A percentile compares a stretch with the other conserved stretches of the same genome.
Evolutionary conservation across 192 early-diverging fungal species (phyloP).

Genomic region (Linnemannia elongata): DNA sequence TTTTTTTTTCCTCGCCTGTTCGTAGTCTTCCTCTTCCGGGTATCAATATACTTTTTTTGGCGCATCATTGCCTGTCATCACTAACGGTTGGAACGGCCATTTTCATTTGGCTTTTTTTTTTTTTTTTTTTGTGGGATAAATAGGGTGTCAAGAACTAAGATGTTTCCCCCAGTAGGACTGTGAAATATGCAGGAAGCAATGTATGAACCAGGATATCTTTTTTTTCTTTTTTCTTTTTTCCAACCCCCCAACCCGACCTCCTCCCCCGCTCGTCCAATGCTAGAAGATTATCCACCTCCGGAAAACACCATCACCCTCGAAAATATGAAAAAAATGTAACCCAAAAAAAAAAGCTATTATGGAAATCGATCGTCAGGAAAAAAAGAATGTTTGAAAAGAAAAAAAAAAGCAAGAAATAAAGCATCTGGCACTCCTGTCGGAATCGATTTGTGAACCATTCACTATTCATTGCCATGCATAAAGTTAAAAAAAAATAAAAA

Average conservation of each 20-base stretch:
- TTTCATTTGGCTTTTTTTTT: background rate
- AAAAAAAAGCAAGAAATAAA: background rate
- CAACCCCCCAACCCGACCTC: background rate
- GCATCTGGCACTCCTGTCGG: background rate
- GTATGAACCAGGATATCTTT: background rate
- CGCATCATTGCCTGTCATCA: background rate
- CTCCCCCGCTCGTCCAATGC: background rate
- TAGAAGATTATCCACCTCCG: background rate
- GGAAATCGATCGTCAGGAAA: background rate
- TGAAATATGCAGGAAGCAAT: background rate
- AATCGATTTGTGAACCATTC: conserved; percentile 2
- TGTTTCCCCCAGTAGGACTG: background rate
- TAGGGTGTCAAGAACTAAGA: conserved; percentile 57
- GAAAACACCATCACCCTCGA: background rate
- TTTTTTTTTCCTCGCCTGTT: background rate
- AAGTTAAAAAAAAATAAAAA: no score
- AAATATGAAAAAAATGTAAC: background rate
- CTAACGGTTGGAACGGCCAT: background rate
- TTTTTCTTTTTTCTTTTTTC: background rate
- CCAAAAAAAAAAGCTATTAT: background rate
- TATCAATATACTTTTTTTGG: no score
- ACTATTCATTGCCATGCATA: background rate
- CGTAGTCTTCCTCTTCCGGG: background rate
- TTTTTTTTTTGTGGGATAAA: background rate
- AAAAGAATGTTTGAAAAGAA: background rate